A percentile compares a stretch with the other conserved stretches of the same genome.
Evolutionary conservation across 2,329 filamentous ascomycete species (phyloP).

Genomic region (Ophiostoma populinum): DNA sequence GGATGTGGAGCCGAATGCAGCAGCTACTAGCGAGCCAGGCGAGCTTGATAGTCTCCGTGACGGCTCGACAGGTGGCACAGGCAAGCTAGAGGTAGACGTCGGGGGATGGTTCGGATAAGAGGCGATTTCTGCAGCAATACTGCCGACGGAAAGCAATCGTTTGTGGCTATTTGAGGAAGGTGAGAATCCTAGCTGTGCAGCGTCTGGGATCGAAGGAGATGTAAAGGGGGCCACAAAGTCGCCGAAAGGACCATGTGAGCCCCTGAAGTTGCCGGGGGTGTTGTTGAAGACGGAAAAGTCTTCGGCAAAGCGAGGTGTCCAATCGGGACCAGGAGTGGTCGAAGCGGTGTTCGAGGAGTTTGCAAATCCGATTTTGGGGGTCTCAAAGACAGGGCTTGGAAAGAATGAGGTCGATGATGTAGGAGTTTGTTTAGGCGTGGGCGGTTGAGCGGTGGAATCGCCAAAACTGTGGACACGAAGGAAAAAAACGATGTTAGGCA

Average conservation of each 20-base stretch:
- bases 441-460: conserved; percentile 43
- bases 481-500: conserved; percentile 9
- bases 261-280: conserved; percentile 41
- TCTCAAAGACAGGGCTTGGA: conserved; percentile 38
- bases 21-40: conserved; percentile 25
- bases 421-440: conserved; percentile 40
- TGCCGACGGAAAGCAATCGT: conserved; percentile 32
- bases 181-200: conserved; percentile 8
- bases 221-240: conserved; percentile 23
- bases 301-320: conserved; percentile 45
- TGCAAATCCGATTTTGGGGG: conserved; percentile 26
- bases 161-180: conserved; percentile 17
- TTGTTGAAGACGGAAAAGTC: too few relatives aligned
- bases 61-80: conserved; percentile 42
- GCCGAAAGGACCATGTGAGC: conserved; percentile 25
- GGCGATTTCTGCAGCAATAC: conserved; percentile 29
- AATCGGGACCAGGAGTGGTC: conserved; percentile 23
- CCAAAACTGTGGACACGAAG: conserved; percentile 33
- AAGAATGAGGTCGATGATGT: conserved; percentile 29
- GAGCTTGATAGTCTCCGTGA: conserved; percentile 41
- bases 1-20: conserved; percentile 13
- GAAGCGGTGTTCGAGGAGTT: too few relatives aligned
- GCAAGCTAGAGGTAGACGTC: conserved; percentile 28
- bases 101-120: conserved; percentile 19
- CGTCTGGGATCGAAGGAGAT: too few relatives aligned